Conservation (phyloP, 2,329 filamentous ascomycete species). For the Ophiostoma quercus region DNA sequence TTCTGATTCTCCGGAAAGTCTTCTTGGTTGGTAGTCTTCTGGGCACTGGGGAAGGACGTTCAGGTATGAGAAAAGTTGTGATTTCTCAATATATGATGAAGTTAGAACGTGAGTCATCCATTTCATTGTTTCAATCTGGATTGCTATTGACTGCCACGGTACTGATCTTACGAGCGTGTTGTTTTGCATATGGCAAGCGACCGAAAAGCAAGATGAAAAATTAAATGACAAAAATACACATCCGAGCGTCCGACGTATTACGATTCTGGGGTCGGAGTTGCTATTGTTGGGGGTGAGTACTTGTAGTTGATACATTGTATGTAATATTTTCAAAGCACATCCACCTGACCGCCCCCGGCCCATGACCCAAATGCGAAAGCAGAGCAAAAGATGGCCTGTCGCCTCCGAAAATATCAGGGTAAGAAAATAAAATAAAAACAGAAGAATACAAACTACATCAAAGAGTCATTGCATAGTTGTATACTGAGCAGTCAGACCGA, state of each 20-base stretch:
- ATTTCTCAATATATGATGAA: not conserved
- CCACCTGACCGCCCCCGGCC: not conserved
- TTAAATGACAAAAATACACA: too few relatives aligned
- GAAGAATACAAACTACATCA: not conserved
- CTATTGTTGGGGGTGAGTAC: constrained; percentile 14
- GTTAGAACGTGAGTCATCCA: not conserved
- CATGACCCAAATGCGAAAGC: not conserved
- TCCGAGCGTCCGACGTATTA: constrained; percentile 22
- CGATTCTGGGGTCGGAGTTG: constrained; percentile 18
- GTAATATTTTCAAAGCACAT: not conserved
- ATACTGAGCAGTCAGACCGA: not conserved
- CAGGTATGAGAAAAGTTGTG: not conserved
- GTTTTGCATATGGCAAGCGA: not conserved
- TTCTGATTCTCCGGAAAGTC: not conserved
- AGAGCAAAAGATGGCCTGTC: not conserved
- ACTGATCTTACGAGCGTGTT: not conserved
- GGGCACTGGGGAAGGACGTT: not conserved
- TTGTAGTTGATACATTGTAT: not conserved
- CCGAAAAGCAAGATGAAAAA: not conserved
- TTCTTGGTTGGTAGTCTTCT: not conserved
- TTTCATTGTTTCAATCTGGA: not conserved
- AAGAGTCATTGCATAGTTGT: too few relatives aligned
- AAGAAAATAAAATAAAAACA: not conserved
- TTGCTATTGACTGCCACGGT: not conserved
- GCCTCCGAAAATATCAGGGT: not conserved